Base-by-base conservation (phyloP, 305 asterid species). In the Solanum hybrid region DNA sequence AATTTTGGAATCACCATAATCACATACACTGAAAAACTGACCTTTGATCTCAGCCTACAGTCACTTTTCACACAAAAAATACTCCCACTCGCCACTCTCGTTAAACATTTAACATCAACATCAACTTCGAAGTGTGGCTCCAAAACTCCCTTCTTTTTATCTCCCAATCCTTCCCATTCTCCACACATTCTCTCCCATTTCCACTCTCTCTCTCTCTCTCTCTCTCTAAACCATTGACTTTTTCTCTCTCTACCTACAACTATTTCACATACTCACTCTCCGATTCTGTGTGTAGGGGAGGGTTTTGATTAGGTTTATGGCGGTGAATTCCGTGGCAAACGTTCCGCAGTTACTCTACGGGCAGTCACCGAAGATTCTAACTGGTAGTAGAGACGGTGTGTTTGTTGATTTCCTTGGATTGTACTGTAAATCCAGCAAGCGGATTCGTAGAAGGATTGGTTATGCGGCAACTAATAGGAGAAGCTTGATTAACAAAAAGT, bases 371-470 rank as follows among this genome's bases (percentile, higher is more conserved):
- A 85, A 85, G 88, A 56, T 85, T 60, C 51, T 85, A 32, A 71
- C 91, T 4, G 91, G 88, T 40, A 89, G 81, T 38, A 90, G 89
- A 64, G 91, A 86, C 60, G 73, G 87, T 32, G 88, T 77, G 4
- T 87, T 91, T 86, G 90, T 88, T 81, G 94, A 92, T 91, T 92
- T 92, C 84, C 90, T 91, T 51, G 94, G 92, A 12, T 45, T 93
- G 73, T 88, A 79, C 51, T 85, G 85, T 56, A 88, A 91, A 66
- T 86, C 94, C 85, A 89, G 31, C 69, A 80, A 90, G 29, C 80
- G 89, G 38, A 86, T 79, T 82, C 92, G 93, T 56, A 91, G 94
- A 71, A 90, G 89, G 71, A 64, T 91, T 56, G 93, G 93, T 72
- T 86, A 85, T 72, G 80, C 89, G 22, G 76, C 90, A 64, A 32